Evolutionary conservation across 371 early-diverging fungal species (phyloP).

Genomic region (Dinochytrium kinnereticum): DNA sequence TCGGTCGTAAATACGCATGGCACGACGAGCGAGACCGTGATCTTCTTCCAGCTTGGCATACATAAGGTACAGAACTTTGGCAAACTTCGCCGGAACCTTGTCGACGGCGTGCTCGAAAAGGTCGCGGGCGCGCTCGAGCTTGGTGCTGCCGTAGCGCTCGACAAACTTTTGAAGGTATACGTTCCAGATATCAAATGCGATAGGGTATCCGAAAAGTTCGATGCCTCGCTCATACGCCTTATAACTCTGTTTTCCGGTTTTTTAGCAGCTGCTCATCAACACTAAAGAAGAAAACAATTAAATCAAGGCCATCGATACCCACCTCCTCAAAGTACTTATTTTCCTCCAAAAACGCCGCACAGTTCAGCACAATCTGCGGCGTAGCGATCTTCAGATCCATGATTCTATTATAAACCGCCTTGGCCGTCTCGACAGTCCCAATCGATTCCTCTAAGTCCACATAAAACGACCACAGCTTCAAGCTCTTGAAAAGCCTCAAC

Average conservation of each 20-base stretch:
- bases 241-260: slow-evolving; percentile 78
- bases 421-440: slow-evolving; percentile 84
- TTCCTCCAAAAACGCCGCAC: slow-evolving; percentile 89
- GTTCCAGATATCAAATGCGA: slow-evolving; percentile 97
- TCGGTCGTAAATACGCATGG: slow-evolving; percentile 92
- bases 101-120: slow-evolving; percentile 94
- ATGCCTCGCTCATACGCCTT: slow-evolving; percentile 96
- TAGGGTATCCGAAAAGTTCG: slow-evolving; percentile 92
- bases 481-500: slow-evolving; percentile 85
- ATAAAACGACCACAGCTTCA: slow-evolving; percentile 91
- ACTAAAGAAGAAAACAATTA: background rate
- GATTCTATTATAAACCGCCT: slow-evolving; percentile 89
- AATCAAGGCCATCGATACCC: slow-evolving; percentile 4
- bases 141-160: slow-evolving; percentile 80
- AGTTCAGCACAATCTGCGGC: slow-evolving; percentile 93
- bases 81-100: slow-evolving; percentile 84
- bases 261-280: too few species aligned
- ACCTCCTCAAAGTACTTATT: slow-evolving; percentile 89
- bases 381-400: slow-evolving; percentile 94
- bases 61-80: slow-evolving; percentile 86
- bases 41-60: slow-evolving; percentile 95
- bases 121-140: slow-evolving; percentile 93
- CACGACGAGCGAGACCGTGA: slow-evolving; percentile 88
- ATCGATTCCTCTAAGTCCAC: slow-evolving; percentile 94
- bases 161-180: slow-evolving; percentile 90